Conservation (phyloP, 2,329 filamentous ascomycete genomes). For the Ophiostoma perfectum region DNA sequence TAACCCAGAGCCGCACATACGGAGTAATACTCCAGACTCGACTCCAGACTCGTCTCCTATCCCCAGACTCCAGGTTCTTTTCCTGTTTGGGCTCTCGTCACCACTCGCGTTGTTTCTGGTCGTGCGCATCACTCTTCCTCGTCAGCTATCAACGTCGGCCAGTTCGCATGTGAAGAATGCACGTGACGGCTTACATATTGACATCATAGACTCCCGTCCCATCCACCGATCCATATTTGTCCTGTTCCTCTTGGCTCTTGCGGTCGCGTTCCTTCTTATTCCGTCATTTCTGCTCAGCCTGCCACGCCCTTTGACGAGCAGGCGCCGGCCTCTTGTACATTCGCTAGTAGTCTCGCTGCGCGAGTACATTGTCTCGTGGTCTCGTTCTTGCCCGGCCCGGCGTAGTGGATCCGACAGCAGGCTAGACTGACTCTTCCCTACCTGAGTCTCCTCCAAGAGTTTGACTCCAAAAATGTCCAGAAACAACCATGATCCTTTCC, state of each 20-base stretch:
- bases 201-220: too few species aligned
- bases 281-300: not conserved
- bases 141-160: not conserved
- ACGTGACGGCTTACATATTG: not conserved
- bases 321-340: not conserved
- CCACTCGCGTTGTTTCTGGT: not conserved
- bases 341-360: not conserved
- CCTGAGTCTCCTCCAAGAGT: not conserved
- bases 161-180: not conserved
- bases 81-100: not conserved
- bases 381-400: not conserved
- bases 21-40: not conserved
- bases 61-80: constrained; percentile 4
- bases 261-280: not conserved
- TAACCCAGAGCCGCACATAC: too few species aligned
- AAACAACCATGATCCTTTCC: constrained; percentile 16
- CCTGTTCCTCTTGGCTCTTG: not conserved
- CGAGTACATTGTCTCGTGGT: not conserved
- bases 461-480: constrained; percentile 4
- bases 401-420: not conserved
- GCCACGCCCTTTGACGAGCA: not conserved
- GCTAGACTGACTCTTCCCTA: constrained; percentile 1
- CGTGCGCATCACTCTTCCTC: not conserved
- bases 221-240: not conserved
- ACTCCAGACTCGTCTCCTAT: not conserved